Percentiles rank a stretch among this genome's conserved stretches.
Conservation (phyloP, 2,329 filamentous ascomycete species). For the Chrysosphaeria jannelii region DNA sequence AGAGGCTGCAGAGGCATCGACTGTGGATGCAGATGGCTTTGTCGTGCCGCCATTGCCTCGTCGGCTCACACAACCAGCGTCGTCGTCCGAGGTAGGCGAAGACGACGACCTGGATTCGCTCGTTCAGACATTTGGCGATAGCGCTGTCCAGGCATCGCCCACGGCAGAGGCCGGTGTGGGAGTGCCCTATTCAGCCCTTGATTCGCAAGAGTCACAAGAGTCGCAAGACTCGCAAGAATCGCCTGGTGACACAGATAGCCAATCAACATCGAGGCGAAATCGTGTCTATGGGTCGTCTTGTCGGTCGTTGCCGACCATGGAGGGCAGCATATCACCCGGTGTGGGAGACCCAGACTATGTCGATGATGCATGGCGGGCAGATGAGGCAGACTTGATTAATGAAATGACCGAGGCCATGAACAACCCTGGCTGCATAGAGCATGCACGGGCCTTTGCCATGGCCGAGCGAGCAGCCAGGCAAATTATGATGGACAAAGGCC, state of each 20-base stretch:
- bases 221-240: neutral
- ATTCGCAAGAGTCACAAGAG: no score
- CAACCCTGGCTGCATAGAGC: slow-evolving; percentile 24
- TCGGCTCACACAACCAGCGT: neutral
- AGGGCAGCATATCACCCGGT: neutral
- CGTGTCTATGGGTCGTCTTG: slow-evolving; percentile 4
- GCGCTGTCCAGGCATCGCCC: no score
- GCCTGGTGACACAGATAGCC: neutral
- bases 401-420: slow-evolving; percentile 41
- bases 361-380: slow-evolving; percentile 28
- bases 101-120: slow-evolving; percentile 11
- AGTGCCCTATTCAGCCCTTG: no score
- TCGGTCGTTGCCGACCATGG: slow-evolving; percentile 4
- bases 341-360: slow-evolving; percentile 18
- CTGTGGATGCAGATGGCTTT: slow-evolving; percentile 34
- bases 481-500: slow-evolving; percentile 4
- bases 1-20: neutral
- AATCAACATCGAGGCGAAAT: neutral
- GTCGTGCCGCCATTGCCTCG: slow-evolving; percentile 24
- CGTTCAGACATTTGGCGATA: slow-evolving; percentile 15
- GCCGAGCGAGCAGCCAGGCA: slow-evolving; percentile 19
- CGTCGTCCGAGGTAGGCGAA: slow-evolving; percentile 1
- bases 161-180: no score
- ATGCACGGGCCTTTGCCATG: slow-evolving; percentile 25
- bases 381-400: slow-evolving; percentile 33